These are phyloP conservation scores for Tylopilus felleus DNA, from an alignment of 768 basidiomycete genomes.

Conservation along the genomic window DNA sequence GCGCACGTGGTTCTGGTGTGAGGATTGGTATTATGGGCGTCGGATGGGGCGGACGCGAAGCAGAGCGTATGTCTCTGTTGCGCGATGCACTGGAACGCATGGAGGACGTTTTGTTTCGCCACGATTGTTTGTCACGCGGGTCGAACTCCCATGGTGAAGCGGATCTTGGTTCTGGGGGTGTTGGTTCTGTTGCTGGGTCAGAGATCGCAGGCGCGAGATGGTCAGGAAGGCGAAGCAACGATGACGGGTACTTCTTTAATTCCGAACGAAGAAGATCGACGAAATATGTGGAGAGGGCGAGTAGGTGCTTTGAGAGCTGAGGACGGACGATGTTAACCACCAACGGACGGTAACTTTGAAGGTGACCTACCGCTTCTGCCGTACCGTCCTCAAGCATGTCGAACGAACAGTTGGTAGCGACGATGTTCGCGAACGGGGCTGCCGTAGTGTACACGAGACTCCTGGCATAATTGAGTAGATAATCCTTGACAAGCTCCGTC, in stretches of 20 bases:
- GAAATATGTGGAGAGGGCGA: conserved; percentile 30
- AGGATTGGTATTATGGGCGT: conserved; percentile 87
- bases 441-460: conserved; percentile 91
- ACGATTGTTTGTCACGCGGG: neutral
- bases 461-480: conserved; percentile 89
- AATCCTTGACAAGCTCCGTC: conserved; percentile 68
- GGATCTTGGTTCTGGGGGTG: neutral
- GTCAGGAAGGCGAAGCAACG: conserved; percentile 26
- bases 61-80: neutral
- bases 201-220: conserved; percentile 10
- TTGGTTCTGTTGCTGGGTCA: neutral
- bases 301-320: conserved; percentile 27
- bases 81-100: neutral
- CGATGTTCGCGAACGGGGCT: conserved; percentile 69
- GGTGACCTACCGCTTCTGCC: conserved; percentile 44
- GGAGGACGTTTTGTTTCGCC: neutral
- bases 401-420: conserved; percentile 74
- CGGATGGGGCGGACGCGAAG: conserved; percentile 16
- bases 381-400: conserved; percentile 72
- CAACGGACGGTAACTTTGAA: neutral
- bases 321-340: conserved; percentile 28
- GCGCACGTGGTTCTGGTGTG: conserved; percentile 69
- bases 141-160: conserved; percentile 8
- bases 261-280: conserved; percentile 30
- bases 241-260: conserved; percentile 27